These are phyloP conservation scores for Lupinus albus DNA, from an alignment of 306 rosid genomes.

Conservation along the genomic window DNA sequence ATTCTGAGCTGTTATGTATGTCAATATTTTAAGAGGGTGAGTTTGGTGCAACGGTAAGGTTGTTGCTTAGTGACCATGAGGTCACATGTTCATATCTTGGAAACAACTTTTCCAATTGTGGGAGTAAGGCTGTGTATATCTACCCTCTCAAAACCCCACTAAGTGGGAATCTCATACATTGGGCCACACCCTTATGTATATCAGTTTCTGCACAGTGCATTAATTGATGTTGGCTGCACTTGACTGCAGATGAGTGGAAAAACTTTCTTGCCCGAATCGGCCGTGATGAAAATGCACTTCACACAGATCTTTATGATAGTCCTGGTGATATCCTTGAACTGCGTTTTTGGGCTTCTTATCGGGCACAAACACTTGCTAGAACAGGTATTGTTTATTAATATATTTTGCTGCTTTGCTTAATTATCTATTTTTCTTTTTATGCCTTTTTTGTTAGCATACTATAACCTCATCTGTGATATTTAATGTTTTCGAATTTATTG, in stretches of 20 bases:
- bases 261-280: conserved; percentile 90
- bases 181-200: no score
- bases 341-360: conserved; percentile 94
- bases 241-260: conserved; percentile 83
- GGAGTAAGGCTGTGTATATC: no score
- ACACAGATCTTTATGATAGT: conserved; percentile 60
- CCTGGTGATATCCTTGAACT: conserved; percentile 78
- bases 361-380: conserved; percentile 97
- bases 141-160: no score
- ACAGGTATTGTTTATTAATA: conserved; percentile 61
- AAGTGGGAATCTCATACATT: no score
- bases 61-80: no score
- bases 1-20: not conserved
- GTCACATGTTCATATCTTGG: no score
- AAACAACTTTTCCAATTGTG: no score
- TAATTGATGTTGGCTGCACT: not conserved
- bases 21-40: no score
- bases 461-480: conserved; percentile 1
- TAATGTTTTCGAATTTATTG: not conserved
- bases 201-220: not conserved
- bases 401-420: conserved; percentile 25
- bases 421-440: not conserved
- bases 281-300: conserved; percentile 70
- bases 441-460: conserved; percentile 1
- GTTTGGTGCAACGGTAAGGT: no score